Conservation (phyloP, 2,329 filamentous ascomycete species). For the Parastagonospora avenae region DNA sequence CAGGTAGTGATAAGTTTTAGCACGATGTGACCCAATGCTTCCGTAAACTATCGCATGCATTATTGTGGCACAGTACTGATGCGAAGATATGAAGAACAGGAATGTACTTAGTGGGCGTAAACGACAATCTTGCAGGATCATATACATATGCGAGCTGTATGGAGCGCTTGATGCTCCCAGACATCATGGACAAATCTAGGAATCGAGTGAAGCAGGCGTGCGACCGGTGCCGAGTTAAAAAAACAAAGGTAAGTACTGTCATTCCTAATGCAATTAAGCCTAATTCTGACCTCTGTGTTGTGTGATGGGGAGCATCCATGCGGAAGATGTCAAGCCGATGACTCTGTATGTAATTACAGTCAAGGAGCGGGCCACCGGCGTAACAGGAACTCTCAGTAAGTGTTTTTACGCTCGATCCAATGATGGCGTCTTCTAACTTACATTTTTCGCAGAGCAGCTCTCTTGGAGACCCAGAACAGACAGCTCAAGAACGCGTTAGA, state of each 20-base stretch:
- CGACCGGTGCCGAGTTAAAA: slow-evolving; percentile 8
- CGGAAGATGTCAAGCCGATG: background rate
- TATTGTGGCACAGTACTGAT: slow-evolving; percentile 1
- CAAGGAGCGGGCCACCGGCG: background rate
- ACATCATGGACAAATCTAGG: slow-evolving; percentile 1
- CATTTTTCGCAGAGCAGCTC: background rate
- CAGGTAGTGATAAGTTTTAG: background rate
- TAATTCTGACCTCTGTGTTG: slow-evolving; percentile 1
- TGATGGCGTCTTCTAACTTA: background rate
- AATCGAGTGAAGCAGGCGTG: slow-evolving; percentile 11
- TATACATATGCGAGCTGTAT: background rate
- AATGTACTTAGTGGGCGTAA: background rate
- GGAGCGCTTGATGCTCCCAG: background rate
- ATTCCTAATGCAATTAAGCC: background rate
- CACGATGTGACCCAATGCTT: background rate
- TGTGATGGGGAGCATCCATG: slow-evolving; percentile 1
- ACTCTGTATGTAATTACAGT: background rate
- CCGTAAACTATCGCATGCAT: background rate
- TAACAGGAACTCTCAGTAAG: background rate
- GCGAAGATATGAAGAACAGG: background rate
- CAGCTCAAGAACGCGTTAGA: background rate
- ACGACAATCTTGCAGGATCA: background rate
- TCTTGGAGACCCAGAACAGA: background rate
- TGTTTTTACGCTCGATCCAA: background rate
- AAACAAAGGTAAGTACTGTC: slow-evolving; percentile 8